A percentile compares a stretch with the other conserved stretches of the same genome.
phyloP scores from a whole-genome alignment of 169 alveolate genomes.

The Perkinsus marinus region DNA sequence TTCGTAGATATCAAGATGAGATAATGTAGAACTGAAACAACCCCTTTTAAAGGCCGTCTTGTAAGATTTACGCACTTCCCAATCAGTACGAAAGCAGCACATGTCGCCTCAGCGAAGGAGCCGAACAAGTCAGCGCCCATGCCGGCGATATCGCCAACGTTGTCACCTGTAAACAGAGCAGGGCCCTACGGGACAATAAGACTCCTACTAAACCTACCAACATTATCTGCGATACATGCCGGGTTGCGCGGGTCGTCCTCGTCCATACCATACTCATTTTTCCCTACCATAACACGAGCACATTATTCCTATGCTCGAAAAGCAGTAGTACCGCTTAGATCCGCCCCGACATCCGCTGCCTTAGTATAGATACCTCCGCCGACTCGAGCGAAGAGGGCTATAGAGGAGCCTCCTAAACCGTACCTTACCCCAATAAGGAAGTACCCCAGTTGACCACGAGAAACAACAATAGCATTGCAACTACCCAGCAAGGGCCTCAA shows the following conservation, averaged over 20 bases:
- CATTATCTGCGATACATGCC: constrained; percentile 64
- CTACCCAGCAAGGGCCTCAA: constrained; percentile 50
- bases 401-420: constrained; percentile 57
- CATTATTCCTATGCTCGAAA: too few relatives aligned
- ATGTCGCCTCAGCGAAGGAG: constrained; percentile 62
- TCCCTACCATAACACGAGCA: too few relatives aligned
- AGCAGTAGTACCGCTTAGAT: constrained; percentile 53
- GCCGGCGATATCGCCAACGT: constrained; percentile 69
- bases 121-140: constrained; percentile 71
- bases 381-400: constrained; percentile 59
- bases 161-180: too few relatives aligned
- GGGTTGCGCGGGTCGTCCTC: constrained; percentile 65
- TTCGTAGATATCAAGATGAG: constrained; percentile 9
- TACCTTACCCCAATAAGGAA: too few relatives aligned
- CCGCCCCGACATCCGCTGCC: constrained; percentile 69
- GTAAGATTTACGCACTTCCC: too few relatives aligned
- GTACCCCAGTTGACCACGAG: too few relatives aligned
- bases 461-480: too few relatives aligned
- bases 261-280: constrained; percentile 53
- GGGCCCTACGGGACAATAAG: too few relatives aligned
- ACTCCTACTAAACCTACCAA: too few relatives aligned
- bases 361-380: constrained; percentile 68
- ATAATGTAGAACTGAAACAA: constrained; percentile 42
- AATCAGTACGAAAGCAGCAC: constrained; percentile 68
- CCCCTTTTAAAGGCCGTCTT: too few relatives aligned